These are phyloP conservation scores for Suhomyces atakaporum DNA, from an alignment of 1,139 yeast genomes.

Conservation along the genomic window DNA sequence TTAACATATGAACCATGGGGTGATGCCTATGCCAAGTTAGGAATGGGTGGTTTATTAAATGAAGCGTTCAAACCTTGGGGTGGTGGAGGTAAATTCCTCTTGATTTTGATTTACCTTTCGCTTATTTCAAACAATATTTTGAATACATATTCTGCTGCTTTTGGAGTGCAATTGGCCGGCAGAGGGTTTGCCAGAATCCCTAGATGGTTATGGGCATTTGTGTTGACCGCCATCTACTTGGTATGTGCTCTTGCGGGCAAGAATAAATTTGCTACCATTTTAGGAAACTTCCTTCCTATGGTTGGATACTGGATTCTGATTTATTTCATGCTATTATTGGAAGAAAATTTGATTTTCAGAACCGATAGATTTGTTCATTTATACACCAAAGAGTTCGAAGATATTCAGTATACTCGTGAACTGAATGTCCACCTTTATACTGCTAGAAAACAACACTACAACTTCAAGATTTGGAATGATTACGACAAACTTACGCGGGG, in stretches of 20 bases:
- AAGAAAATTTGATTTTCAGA: conserved; percentile 77
- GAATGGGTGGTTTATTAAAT: conserved; percentile 78
- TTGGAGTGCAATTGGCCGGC: conserved; percentile 74
- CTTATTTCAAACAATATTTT: conserved; percentile 78
- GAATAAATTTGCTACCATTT: conserved; percentile 68
- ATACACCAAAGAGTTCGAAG: conserved; percentile 56
- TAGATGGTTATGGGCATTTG: conserved; percentile 75
- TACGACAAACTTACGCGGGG: conserved; percentile 58
- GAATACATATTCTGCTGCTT: conserved; percentile 83
- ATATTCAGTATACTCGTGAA: conserved; percentile 9
- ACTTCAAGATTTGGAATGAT: conserved; percentile 70
- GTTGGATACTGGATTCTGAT: conserved; percentile 92
- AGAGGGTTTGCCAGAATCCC: conserved; percentile 64
- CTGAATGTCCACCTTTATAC: conserved; percentile 12
- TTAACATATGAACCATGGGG: conserved; percentile 61
- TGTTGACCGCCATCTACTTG: conserved; percentile 64
- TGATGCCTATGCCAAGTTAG: conserved; percentile 55
- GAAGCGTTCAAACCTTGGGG: conserved; percentile 76
- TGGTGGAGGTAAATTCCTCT: conserved; percentile 74
- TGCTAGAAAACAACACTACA: conserved; percentile 44
- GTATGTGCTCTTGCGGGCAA: conserved; percentile 78
- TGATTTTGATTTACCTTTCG: conserved; percentile 68
- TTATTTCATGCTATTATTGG: conserved; percentile 69
- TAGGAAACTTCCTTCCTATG: conserved; percentile 92
- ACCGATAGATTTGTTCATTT: conserved; percentile 49